A percentile compares a stretch with the other conserved stretches of the same genome.
Conservation (phyloP, 1,284 basidiomycete genomes). For the Malassezia equina region DNA sequence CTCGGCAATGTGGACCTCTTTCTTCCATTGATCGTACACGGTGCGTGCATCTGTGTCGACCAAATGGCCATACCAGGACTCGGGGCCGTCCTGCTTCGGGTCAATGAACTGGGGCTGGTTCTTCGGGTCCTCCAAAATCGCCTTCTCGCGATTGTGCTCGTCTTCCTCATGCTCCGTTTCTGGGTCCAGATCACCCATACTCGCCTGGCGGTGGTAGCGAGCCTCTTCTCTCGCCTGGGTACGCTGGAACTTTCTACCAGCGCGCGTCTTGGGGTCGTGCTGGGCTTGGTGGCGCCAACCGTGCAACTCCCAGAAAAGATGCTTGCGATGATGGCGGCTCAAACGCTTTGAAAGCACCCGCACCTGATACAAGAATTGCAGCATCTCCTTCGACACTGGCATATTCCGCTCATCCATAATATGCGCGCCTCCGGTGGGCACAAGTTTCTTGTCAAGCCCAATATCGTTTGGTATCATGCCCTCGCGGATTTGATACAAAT, state of each 20-base stretch:
- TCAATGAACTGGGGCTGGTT: slow-evolving; percentile 9
- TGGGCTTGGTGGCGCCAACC: slow-evolving; percentile 13
- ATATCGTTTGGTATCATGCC: neutral
- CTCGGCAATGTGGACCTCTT: neutral
- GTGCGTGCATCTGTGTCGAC: slow-evolving; percentile 10
- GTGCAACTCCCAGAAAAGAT: slow-evolving; percentile 14
- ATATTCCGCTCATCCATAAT: neutral
- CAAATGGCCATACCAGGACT: slow-evolving; percentile 8
- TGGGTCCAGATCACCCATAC: neutral
- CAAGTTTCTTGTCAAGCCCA: neutral
- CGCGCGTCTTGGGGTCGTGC: slow-evolving; percentile 1
- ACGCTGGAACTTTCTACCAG: slow-evolving; percentile 3
- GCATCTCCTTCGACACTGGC: neutral
- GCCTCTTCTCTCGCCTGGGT: neutral
- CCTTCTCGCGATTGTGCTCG: neutral
- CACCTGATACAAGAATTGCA: neutral
- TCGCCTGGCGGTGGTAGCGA: neutral
- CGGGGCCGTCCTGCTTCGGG: neutral
- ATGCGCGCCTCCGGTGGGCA: neutral
- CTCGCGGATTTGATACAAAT: neutral
- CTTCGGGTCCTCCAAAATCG: neutral
- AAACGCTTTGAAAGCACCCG: neutral
- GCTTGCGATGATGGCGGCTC: neutral
- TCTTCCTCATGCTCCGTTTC: neutral
- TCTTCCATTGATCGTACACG: neutral